Conservation (phyloP, 805 yeast species). For the Kurtzmaniella fragi region DNA sequence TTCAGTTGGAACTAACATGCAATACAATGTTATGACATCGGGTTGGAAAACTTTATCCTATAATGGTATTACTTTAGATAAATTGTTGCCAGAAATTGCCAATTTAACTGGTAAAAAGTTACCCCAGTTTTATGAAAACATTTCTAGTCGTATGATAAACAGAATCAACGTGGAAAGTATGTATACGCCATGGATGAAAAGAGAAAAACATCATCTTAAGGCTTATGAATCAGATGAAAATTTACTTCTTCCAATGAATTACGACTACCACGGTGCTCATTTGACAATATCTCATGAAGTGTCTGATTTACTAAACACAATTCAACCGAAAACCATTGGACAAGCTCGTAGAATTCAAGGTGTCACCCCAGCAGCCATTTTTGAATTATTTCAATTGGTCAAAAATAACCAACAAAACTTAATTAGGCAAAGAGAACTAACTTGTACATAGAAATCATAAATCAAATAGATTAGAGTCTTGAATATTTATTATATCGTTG, state of each 20-base stretch:
- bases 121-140: conserved; percentile 20
- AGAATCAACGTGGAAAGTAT: conserved; percentile 75
- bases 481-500: background rate
- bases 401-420: conserved; percentile 23
- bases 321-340: conserved; percentile 86
- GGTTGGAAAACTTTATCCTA: conserved; percentile 73
- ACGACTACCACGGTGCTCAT: conserved; percentile 55
- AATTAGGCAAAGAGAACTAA: conserved; percentile 11
- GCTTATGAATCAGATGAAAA: conserved; percentile 85
- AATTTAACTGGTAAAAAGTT: conserved; percentile 13
- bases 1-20: conserved; percentile 28
- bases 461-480: no score
- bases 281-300: conserved; percentile 69
- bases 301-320: conserved; percentile 57
- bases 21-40: conserved; percentile 15
- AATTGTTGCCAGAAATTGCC: conserved; percentile 23
- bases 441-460: conserved; percentile 9
- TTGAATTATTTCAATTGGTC: conserved; percentile 64
- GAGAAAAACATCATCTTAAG: conserved; percentile 64
- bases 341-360: conserved; percentile 96
- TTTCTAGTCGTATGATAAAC: conserved; percentile 41
- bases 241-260: conserved; percentile 61
- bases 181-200: conserved; percentile 72
- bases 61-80: conserved; percentile 33
- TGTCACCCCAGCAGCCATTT: conserved; percentile 87